Evolutionary conservation across 495 filamentous ascomycete species (phyloP).

Genomic region (Aspergillus campestris): DNA sequence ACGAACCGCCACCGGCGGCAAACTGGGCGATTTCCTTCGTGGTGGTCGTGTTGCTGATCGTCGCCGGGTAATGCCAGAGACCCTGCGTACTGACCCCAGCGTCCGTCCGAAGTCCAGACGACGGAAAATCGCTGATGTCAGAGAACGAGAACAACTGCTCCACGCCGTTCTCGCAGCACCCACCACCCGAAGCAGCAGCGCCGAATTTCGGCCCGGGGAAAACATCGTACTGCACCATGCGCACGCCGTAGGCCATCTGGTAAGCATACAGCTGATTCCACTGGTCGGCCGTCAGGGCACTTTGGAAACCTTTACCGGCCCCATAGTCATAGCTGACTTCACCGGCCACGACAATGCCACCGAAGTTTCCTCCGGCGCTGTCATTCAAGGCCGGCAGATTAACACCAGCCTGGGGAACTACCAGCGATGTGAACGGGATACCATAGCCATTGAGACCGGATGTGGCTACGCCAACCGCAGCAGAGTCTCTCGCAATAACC

Average conservation of each 20-base stretch:
- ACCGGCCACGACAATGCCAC: conserved; percentile 47
- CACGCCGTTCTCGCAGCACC: conserved; percentile 40
- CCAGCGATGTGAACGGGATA: conserved; percentile 47
- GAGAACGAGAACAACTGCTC: conserved; percentile 46
- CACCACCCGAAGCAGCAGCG: conserved; percentile 23
- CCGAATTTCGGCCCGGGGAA: conserved; percentile 47
- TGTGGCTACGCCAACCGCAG: conserved; percentile 36
- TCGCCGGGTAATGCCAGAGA: conserved; percentile 51
- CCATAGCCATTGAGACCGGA: conserved; percentile 53
- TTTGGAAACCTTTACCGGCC: conserved; percentile 30
- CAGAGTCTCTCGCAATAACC: conserved; percentile 46
- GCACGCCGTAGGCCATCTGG: conserved; percentile 47
- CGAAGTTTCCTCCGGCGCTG: conserved; percentile 44
- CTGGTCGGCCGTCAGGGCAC: conserved; percentile 48
- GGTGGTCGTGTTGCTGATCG: conserved; percentile 42
- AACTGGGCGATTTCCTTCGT: conserved; percentile 49
- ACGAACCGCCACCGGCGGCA: conserved; percentile 22
- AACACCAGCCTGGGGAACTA: conserved; percentile 45
- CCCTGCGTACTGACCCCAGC: conserved; percentile 45
- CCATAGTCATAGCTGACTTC: conserved; percentile 50
- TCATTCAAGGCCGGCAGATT: conserved; percentile 44
- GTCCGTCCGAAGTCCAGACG: conserved; percentile 40
- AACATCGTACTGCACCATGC: conserved; percentile 53
- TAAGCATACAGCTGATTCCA: conserved; percentile 50
- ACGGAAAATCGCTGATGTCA: conserved; percentile 39